A percentile compares a stretch with the other conserved stretches of the same genome.
These are phyloP conservation scores for Chytriomyces hyalinus DNA, from an alignment of 192 early-diverging fungal genomes.

Conservation along the genomic window DNA sequence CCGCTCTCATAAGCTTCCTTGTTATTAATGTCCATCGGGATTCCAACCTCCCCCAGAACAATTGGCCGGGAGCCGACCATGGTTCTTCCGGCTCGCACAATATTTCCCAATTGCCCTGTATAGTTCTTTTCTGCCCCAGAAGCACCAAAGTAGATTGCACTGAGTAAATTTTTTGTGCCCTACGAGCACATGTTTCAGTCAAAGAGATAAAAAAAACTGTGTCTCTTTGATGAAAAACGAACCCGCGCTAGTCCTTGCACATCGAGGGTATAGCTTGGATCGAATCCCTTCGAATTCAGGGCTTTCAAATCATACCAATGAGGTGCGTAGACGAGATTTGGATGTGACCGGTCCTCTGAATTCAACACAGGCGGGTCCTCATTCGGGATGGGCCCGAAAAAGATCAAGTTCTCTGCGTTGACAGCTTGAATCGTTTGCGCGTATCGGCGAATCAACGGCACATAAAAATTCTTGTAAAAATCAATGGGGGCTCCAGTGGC, in stretches of 20 bases:
- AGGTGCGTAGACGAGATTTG: conserved; percentile 75
- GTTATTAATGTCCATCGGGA: conserved; percentile 87
- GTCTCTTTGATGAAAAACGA: conserved; percentile 22
- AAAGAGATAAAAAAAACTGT: neutral
- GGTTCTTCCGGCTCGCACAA: conserved; percentile 60
- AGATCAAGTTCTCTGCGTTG: conserved; percentile 59
- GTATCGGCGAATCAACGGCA: conserved; percentile 74
- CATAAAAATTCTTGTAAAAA: conserved; percentile 74
- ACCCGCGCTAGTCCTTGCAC: conserved; percentile 77
- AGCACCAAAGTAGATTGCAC: conserved; percentile 79
- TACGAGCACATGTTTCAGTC: conserved; percentile 24
- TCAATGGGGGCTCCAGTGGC: conserved; percentile 58
- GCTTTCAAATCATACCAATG: conserved; percentile 89
- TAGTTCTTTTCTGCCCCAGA: conserved; percentile 80
- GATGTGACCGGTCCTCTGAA: conserved; percentile 42
- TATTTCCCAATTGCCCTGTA: conserved; percentile 70
- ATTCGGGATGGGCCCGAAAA: conserved; percentile 85
- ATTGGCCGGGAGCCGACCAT: conserved; percentile 70
- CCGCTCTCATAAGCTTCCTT: conserved; percentile 71
- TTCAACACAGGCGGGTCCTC: conserved; percentile 59
- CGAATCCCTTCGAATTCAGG: conserved; percentile 55
- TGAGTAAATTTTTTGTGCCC: conserved; percentile 75
- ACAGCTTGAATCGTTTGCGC: conserved; percentile 64
- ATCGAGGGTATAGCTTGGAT: conserved; percentile 78
- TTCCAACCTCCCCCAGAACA: conserved; percentile 81